Evolutionary conservation across 1,284 basidiomycete species (phyloP), one percentile per base, ranked within the genome.

Genomic region (Tilletia walkeri): DNA sequence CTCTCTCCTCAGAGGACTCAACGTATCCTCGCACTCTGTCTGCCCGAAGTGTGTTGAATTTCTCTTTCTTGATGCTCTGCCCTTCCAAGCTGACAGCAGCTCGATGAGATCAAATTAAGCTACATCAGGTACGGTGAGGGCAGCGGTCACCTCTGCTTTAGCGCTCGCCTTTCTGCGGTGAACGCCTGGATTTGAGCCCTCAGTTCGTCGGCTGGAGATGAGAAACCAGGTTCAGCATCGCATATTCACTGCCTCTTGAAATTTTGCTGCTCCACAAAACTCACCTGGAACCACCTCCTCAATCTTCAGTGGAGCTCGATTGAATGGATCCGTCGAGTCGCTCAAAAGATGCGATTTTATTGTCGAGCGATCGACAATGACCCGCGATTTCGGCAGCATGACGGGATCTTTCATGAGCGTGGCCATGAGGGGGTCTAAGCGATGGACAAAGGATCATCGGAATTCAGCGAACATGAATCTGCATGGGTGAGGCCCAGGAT

Each of bases 391-490:
- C 0, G 96, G 96, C 65, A 99, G 85, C 54, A 89, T 89, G 71
- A 99, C 95, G 1, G 96, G 96, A 83, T 99, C 94, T 71, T 90
- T 90, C 96, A 99, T 99, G 70, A 99, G 82, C 0, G 93, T 94
- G 76, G 89, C 92, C 90, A 96, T 94, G 74, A 97, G 86, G 0
- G 94, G 93, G 84, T 96, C 94, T 95, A 77, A 4, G 16, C 36
- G 49, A 18, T 6, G 41, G 59, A 61, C 9, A 69, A 67, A 34
- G 20, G n/a, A 30, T 38, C 12, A 38, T 48, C 39, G 41, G 39
- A 53, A 12, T n/a, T 34, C 50, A 66, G 41, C 53, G 67, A 69
- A 53, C 65, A 69, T 75, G 36, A 50, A 53, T 50, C 49, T 70
- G 66, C 67, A 38, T 41, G 18, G 10, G n/a, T 9, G 53, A 20